Evolutionary conservation across 352 stramenopile genomes (phyloP).

Genomic region (Globisporangium viniferum): DNA sequence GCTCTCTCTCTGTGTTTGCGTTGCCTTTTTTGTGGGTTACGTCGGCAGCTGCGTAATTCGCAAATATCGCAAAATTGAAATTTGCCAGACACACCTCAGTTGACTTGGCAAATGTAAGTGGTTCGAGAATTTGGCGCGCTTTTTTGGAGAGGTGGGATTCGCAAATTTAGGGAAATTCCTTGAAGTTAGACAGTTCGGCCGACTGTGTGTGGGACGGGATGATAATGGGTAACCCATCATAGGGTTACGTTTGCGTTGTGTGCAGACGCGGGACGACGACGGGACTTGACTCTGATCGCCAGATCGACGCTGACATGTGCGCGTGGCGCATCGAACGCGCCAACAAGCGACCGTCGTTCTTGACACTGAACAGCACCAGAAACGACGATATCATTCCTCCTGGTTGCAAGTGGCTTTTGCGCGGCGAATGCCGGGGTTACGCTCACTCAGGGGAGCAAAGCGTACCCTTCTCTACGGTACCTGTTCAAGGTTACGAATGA

Average conservation of each 20-base stretch:
- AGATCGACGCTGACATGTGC: constrained; percentile 7
- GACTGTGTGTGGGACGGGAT: neutral
- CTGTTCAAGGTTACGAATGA: neutral
- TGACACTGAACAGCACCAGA: neutral
- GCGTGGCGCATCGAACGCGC: neutral
- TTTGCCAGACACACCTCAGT: too few species aligned
- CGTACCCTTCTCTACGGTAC: neutral
- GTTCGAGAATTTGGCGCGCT: neutral
- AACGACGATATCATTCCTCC: neutral
- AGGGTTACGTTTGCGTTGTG: neutral
- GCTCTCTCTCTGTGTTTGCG: constrained; percentile 1
- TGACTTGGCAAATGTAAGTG: neutral
- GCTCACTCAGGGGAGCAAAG: neutral
- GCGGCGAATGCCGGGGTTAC: neutral
- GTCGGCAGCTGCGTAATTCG: neutral
- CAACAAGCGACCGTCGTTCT: neutral
- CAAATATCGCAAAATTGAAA: neutral
- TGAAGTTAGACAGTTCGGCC: neutral
- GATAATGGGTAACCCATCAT: constrained; percentile 6
- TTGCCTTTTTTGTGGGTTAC: constrained; percentile 2
- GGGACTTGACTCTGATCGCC: neutral
- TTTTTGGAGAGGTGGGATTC: neutral
- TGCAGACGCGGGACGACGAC: neutral
- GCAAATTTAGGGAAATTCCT: neutral
- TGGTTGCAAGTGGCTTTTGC: neutral